Base-by-base conservation (phyloP, 2,329 filamentous ascomycete genomes). In the Colletotrichum eremochloae region DNA sequence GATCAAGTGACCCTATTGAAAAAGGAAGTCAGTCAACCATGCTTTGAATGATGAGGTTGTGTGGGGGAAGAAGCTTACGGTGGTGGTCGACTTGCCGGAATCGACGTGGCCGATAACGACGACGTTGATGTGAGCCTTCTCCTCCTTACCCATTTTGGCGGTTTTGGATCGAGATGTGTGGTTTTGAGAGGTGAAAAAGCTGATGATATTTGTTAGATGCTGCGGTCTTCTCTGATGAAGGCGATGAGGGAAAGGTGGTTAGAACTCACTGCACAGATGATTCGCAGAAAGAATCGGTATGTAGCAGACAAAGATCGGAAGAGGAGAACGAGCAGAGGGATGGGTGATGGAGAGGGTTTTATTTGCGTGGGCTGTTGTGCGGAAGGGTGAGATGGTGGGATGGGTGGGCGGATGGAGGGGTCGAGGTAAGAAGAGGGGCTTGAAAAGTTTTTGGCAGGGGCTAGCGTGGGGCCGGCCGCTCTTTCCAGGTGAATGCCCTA, bases 41-140 rank as follows among this genome's bases (percentile, higher is more conserved):
- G 20, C 4, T 24, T 24, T 24, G 24, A 6, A 8, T 3, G n/a
- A 29, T 29, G 36, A 24, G 2, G 5, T 1, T 18, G 9, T 1
- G 8, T n/a, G n/a, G 5, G 73, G 52, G 53, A 55, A n/a, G 18
- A 8, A 74, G 83, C 91, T 93, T 92, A 94, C 94, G 52, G 70
- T 72, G 86, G 95, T 98, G 86, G 95, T 98, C 81, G 95, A 97
- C 93, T 98, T 98, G 89, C 95, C 96, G 87, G 95, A 97, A 89
- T 97, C 95, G 94, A 97, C 95, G 92, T 97, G 96, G 91, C 95
- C 95, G 91, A 97, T 97, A 87, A 97, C 95, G 88, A 97, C 95
- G 87, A 97, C 93, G 93, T 95, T 95, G 88, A 98, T 94, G 87
- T 98, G 96, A 87, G 86, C 88, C 93, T 97, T 97, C 78, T 96